Base-by-base conservation (phyloP, 495 filamentous ascomycete species). In the Tuber magnatum region DNA sequence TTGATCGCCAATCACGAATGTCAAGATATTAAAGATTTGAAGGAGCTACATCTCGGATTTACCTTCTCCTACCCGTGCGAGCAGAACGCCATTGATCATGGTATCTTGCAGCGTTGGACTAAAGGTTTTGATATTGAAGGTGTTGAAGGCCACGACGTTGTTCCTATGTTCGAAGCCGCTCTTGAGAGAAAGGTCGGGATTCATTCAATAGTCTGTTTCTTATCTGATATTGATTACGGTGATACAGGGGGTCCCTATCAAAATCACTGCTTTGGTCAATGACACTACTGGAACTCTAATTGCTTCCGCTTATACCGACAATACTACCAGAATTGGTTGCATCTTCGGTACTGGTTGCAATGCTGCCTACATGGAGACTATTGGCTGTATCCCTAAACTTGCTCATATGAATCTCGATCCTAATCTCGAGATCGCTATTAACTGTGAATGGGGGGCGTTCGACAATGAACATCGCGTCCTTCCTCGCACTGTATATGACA, bases 251-350 rank as follows among this genome's bases (percentile, higher is more conserved):
- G 89, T 97, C 38, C 95, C 95, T 38, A 97, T 98, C 86, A 95
- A 94, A 84, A 90, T 97, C 38, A 91, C 91, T 39, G 96, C 95
- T 68, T 85, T 99, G 78, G 94, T 98, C 84, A 99, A 99, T 82
- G 95, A 99, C 84, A 99, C 95, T 75, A 98, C 94, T 44, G 95
- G 95, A 81, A 99, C 95, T n/a, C 87, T 99, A n/a, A 97, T 99
- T 80, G 95, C 95, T 77, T 98, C 95, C 48, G 89, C 92, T 38
- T 99, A 99, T 85, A 98, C 95, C 61, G 96, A 99, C 83, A 81
- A 89, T 46, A 89, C 89, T 70, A 94, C 97, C 88, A 93, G 89
- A 85, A 97, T 99, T 82, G 95, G 95, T 74, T 97, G 94, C 83
- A 99, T 99, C 83, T 99, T 99, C 84, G 95, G 95, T 78, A 99